Conservation (phyloP, 1,139 yeast species). For the Maudiozyma humilis region DNA sequence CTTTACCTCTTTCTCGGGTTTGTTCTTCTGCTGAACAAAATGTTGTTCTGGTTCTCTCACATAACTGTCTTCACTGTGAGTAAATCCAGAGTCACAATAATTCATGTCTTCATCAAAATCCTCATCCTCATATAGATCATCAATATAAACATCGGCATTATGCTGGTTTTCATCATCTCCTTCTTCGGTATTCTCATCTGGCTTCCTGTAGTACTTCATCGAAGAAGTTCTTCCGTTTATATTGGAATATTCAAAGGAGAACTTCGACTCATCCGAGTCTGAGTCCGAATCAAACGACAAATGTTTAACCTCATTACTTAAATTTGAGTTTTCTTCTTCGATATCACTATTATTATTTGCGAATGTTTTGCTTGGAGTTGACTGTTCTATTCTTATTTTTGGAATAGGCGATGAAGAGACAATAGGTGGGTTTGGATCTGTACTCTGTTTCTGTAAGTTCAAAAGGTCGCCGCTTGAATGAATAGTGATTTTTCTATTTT, state of each 20-base stretch:
- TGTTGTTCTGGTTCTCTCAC: constrained; percentile 20
- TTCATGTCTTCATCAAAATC: constrained; percentile 47
- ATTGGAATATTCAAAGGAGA: constrained; percentile 51
- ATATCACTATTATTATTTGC: constrained; percentile 4
- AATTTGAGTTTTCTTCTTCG: constrained; percentile 1
- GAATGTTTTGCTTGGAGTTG: background rate
- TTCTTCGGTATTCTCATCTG: background rate
- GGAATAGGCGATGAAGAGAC: constrained; percentile 3
- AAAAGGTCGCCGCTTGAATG: constrained; percentile 27
- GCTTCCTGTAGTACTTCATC: constrained; percentile 44
- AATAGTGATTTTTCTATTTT: constrained; percentile 27
- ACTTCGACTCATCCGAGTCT: constrained; percentile 37
- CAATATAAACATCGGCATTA: constrained; percentile 26
- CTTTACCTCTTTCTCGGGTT: constrained; percentile 1
- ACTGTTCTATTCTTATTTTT: background rate
- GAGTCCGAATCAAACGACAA: constrained; percentile 14
- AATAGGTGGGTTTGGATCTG: constrained; percentile 5
- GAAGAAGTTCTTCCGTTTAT: constrained; percentile 54
- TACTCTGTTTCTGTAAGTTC: constrained; percentile 9
- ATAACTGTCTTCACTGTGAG: constrained; percentile 8
- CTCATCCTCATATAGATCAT: constrained; percentile 42
- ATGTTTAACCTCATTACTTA: background rate
- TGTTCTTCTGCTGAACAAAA: background rate
- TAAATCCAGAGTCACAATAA: constrained; percentile 32
- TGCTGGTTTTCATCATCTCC: constrained; percentile 1